phyloP scores from a whole-genome alignment of 2,329 filamentous ascomycete genomes.

The Ophiostoma novo-ulmi region DNA sequence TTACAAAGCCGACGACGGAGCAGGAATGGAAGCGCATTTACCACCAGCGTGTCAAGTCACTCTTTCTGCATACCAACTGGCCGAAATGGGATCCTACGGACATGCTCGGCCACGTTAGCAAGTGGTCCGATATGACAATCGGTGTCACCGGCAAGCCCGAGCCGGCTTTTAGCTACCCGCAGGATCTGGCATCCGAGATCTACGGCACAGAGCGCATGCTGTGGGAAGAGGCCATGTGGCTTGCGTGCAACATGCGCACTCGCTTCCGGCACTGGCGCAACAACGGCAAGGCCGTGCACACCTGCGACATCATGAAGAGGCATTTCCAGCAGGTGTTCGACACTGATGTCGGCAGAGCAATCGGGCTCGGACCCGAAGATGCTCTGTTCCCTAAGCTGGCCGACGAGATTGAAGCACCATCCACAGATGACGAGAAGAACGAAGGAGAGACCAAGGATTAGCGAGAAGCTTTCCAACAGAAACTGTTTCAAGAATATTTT shows the following conservation, averaged over 20 bases:
- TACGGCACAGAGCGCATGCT: conserved; percentile 35
- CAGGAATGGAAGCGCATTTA: conserved; percentile 18
- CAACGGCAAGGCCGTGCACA: conserved; percentile 16
- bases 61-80: conserved; percentile 37
- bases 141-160: conserved; percentile 30
- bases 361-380: conserved; percentile 21
- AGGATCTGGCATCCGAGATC: conserved; percentile 29
- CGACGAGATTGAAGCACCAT: neutral
- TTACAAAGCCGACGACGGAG: neutral
- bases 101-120: conserved; percentile 28
- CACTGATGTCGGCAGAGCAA: conserved; percentile 2
- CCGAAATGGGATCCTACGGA: conserved; percentile 35
- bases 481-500: neutral
- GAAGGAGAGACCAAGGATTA: neutral
- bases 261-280: conserved; percentile 22
- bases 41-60: conserved; percentile 25
- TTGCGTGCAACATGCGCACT: conserved; percentile 31
- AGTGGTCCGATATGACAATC: conserved; percentile 28
- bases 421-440: neutral
- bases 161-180: conserved; percentile 32
- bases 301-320: conserved; percentile 15
- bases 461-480: neutral
- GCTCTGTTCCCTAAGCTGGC: conserved; percentile 17
- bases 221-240: conserved; percentile 34
- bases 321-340: conserved; percentile 21